Conservation (phyloP, 78 protist genomes). For the Pigoraptor vietnamica region DNA sequence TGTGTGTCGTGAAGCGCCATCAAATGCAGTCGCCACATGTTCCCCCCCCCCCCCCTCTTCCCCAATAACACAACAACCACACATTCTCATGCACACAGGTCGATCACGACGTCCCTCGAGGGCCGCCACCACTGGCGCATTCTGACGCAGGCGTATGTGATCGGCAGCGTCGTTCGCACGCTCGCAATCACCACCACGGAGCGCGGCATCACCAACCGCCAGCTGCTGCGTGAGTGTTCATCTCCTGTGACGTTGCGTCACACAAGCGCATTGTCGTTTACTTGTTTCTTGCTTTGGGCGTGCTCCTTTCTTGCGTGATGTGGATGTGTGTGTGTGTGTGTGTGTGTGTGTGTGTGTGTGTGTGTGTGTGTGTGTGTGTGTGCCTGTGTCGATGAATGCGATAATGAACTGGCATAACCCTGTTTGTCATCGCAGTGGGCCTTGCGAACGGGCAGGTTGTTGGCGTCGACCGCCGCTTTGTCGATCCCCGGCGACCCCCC, state of each 20-base stretch:
- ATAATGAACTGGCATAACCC: too few species aligned
- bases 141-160: neutral
- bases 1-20: too few species aligned
- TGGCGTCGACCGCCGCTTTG: neutral
- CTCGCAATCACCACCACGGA: neutral
- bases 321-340: too few species aligned
- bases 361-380: too few species aligned
- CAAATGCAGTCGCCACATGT: too few species aligned
- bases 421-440: neutral
- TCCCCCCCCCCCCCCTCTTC: too few species aligned
- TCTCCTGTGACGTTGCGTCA: neutral
- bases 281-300: neutral
- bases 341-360: too few species aligned
- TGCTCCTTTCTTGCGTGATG: too few species aligned
- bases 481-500: slow-evolving; percentile 18
- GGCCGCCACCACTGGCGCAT: neutral
- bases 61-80: too few species aligned
- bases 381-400: too few species aligned
- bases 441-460: neutral
- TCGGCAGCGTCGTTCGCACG: neutral
- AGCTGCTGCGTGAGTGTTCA: neutral
- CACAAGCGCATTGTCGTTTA: too few species aligned
- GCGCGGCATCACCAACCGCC: slow-evolving; percentile 4
- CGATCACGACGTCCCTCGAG: neutral
- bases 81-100: too few species aligned